Evolutionary conservation across 1,284 basidiomycete genomes (phyloP).

Genomic region (Microbotryum intermedium): DNA sequence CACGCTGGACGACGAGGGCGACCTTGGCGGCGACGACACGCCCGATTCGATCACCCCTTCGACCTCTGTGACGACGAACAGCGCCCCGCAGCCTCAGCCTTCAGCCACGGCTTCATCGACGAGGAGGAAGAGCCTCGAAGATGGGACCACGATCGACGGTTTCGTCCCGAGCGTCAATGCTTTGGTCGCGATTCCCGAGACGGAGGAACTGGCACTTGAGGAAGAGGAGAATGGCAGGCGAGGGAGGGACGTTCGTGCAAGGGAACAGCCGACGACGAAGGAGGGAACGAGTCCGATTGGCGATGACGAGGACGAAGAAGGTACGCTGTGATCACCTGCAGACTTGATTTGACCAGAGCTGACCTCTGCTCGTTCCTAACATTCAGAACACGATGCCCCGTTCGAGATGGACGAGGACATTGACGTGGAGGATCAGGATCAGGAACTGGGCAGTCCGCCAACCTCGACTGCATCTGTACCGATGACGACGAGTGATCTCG

Average conservation of each 20-base stretch:
- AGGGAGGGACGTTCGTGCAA: not conserved
- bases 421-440: conserved; percentile 6
- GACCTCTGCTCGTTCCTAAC: not conserved
- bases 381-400: conserved; percentile 9
- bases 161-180: conserved; percentile 9
- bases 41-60: not conserved
- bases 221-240: not conserved
- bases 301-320: too few relatives aligned
- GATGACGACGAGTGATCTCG: not conserved
- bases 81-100: not conserved
- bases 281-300: not conserved
- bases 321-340: too few relatives aligned
- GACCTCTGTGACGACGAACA: not conserved
- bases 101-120: not conserved
- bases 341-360: too few relatives aligned
- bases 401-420: conserved; percentile 35
- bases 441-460: not conserved
- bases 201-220: conserved; percentile 16
- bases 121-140: not conserved
- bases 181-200: conserved; percentile 22
- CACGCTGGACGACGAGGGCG: conserved; percentile 3
- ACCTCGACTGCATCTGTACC: not conserved
- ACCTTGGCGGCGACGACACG: not conserved
- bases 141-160: conserved; percentile 1
- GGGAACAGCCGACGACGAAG: not conserved